Percentiles rank a stretch among this genome's conserved stretches.
Conservation (phyloP, 2,329 filamentous ascomycete species). For the Colletotrichum simmondsii region DNA sequence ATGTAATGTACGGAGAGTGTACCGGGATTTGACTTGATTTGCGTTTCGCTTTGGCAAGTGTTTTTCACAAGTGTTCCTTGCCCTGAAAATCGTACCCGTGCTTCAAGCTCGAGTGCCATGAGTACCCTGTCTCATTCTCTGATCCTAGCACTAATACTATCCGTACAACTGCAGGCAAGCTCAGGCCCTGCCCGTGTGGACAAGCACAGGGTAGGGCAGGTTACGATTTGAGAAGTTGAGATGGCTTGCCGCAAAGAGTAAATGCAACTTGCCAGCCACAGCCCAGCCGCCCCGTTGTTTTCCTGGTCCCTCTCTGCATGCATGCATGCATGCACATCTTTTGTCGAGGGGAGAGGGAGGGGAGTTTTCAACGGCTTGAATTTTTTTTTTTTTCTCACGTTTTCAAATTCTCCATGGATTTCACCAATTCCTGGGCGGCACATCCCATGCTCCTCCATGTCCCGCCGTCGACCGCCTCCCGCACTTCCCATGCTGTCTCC, state of each 20-base stretch:
- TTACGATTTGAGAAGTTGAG: constrained; percentile 2
- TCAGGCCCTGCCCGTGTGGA: constrained; percentile 1
- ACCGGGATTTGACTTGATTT: not conserved
- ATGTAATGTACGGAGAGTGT: not conserved
- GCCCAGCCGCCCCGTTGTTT: constrained; percentile 23
- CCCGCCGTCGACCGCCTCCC: constrained; percentile 7
- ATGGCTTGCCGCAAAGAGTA: constrained; percentile 3
- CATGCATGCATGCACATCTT: constrained; percentile 5
- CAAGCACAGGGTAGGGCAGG: constrained; percentile 1
- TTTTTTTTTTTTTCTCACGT: not conserved
- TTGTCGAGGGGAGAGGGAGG: not conserved
- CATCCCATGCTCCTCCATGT: constrained; percentile 5
- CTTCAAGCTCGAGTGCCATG: not conserved
- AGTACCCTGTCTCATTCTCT: not conserved
- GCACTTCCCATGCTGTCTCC: constrained; percentile 1
- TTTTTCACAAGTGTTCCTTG: not conserved
- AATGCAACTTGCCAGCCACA: constrained; percentile 19
- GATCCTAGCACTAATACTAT: not conserved
- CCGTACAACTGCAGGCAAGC: constrained; percentile 1
- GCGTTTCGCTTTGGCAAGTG: not conserved
- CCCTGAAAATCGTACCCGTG: constrained; percentile 16
- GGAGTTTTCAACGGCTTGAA: constrained; percentile 2
- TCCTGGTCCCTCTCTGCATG: not conserved
- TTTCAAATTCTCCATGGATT: constrained; percentile 15
- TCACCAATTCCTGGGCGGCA: constrained; percentile 7